Evolutionary conservation across 2,329 filamentous ascomycete genomes (phyloP), one percentile per base, ranked within the genome.

Genomic region (Pseudofabraea citricarpa): DNA sequence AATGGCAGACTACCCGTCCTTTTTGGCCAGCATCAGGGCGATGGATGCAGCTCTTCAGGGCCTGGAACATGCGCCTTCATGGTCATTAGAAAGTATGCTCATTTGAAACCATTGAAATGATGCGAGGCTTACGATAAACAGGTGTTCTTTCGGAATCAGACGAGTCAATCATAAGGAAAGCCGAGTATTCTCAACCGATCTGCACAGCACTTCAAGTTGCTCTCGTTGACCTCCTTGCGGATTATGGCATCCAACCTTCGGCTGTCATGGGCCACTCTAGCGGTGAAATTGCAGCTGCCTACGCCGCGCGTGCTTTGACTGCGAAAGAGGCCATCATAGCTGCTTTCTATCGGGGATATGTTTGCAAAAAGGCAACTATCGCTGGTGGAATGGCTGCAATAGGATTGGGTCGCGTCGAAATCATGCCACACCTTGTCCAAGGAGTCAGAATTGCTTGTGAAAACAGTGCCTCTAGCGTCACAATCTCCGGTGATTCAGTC

Each of bases 201-300:
- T 68, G 62, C 46, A 70, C 68, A 0, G 66, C 70, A 0, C 46
- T 76, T 2, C 72, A 75, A 51, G 56, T 75, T 26, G 45, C 63
- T 1, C 52, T 74, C 3, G 63, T 67, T 0, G 57, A 67, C 9
- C 56, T 74, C 4, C 57, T 75, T 1, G 24, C 63, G 19, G 63
- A 64, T 2, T 72, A 63, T 62, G 62, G 61, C 2, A 53, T 73
- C 18, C 49, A 45, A 4, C 65, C 69, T 0, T 39, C 48, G 0
- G 60, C 56, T 2, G 66, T 70, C 0, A 56, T 62, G 3, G 67
- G 70, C 2, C 70, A 73, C 49, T 72, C 68, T 1, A 64, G 58
- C 32, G 70, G 70, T 9, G 70, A 73, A 44, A 71, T 73, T 26
- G 69, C 55, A 2, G 70, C 70, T 2, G 69, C 70, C 0, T 72